Evolutionary conservation across 75 land plant genomes (phyloP).

Genomic region (Picea glauca): DNA sequence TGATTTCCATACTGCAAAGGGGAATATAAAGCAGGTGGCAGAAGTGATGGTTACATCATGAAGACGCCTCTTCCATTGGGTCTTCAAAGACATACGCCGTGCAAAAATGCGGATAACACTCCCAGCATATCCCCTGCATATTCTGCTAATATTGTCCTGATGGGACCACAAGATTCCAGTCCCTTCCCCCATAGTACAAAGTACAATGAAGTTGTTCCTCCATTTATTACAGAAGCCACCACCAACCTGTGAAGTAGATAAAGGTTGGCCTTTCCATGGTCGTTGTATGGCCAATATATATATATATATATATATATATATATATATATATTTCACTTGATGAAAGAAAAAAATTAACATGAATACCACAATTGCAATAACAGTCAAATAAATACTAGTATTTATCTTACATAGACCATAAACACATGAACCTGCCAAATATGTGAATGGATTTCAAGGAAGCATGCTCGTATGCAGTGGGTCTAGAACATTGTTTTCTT

Average conservation of each 20-base stretch:
- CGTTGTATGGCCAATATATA: constrained; percentile 55
- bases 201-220: too few species aligned
- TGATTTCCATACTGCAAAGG: too few species aligned
- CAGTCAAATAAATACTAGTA: constrained; percentile 56
- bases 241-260: constrained; percentile 26
- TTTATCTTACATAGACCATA: constrained; percentile 85
- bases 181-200: constrained; percentile 44
- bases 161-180: constrained; percentile 79
- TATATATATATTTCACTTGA: constrained; percentile 15
- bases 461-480: constrained; percentile 32
- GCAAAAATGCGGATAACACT: constrained; percentile 74
- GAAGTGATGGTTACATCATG: too few species aligned
- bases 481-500: too few species aligned
- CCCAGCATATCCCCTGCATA: constrained; percentile 96
- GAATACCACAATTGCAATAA: constrained; percentile 59
- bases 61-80: too few species aligned
- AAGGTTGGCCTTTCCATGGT: constrained; percentile 93
- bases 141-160: constrained; percentile 85
- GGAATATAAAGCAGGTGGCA: too few species aligned
- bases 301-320: too few species aligned
- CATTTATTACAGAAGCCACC: too few species aligned
- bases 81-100: constrained; percentile 26
- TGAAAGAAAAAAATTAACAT: constrained; percentile 64
- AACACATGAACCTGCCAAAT: constrained; percentile 70
- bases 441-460: constrained; percentile 68